These are phyloP conservation scores for Boletus pseudopeckii DNA, from an alignment of 768 basidiomycete genomes.

Conservation along the genomic window DNA sequence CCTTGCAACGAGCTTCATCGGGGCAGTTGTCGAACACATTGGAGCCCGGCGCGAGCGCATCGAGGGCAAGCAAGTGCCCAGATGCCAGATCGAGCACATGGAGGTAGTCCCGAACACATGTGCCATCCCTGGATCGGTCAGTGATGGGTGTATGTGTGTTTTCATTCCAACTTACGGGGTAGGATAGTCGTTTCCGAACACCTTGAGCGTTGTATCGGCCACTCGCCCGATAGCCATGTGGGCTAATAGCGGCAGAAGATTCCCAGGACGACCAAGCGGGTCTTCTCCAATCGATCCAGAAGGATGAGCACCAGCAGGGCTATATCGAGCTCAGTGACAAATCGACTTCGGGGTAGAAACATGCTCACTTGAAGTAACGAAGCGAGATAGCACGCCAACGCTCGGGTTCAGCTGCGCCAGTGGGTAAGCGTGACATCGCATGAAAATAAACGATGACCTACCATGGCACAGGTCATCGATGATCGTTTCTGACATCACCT, in stretches of 20 bases:
- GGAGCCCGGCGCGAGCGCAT: constrained; percentile 67
- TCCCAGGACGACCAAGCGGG: constrained; percentile 92
- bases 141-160: background rate
- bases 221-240: constrained; percentile 93
- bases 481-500: constrained; percentile 89
- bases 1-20: constrained; percentile 69
- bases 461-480: constrained; percentile 84
- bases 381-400: constrained; percentile 82
- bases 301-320: constrained; percentile 97
- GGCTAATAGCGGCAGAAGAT: constrained; percentile 88
- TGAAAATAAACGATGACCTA: constrained; percentile 33
- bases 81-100: constrained; percentile 93
- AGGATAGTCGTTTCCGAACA: constrained; percentile 97
- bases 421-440: constrained; percentile 2
- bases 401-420: constrained; percentile 54
- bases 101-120: constrained; percentile 95
- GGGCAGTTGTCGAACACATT: constrained; percentile 52
- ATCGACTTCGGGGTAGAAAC: background rate
- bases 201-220: constrained; percentile 62
- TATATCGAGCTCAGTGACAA: constrained; percentile 29
- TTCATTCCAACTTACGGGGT: constrained; percentile 60
- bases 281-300: constrained; percentile 96
- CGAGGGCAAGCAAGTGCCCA: constrained; percentile 88
- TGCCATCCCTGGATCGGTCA: constrained; percentile 68
- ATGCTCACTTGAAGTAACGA: constrained; percentile 90